Base-by-base conservation (phyloP, 441 rosid species). In the Euphorbia celastroides region DNA sequence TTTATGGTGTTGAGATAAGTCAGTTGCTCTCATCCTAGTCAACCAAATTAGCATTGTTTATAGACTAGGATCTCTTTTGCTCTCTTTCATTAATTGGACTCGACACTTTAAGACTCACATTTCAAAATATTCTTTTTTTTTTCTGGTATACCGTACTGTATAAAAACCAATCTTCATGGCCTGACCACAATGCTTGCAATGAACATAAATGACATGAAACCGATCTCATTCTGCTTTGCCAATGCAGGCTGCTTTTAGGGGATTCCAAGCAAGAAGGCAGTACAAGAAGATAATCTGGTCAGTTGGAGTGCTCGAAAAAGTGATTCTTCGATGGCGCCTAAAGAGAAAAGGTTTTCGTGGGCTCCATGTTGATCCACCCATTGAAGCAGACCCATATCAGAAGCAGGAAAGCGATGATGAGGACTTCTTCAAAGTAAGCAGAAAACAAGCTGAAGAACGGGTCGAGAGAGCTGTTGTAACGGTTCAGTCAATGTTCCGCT, bases 291-390 rank as follows among this genome's bases (percentile, higher is more conserved):
- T 95, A 80, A 59, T 84, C 22, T 95, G 97, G 96, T 90, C 99
- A 23, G 97, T 95, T 60, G 99, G 99, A 70, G 85, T 95, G 69
- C 72, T 95, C 7, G 99, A 95, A 82, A 95, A 95, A 80, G 98
- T 78, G 57, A 67, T 95, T 66, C 78, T 95, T 27, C 86, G 99
- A n/a, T 95, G 99, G 99, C 95, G 96, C 61, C 64, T 83, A 51
- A 95, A 88, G 83, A 85, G 96, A 80, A 92, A 64, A 80, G 99
- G 99, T 48, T 82, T 95, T 64, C 97, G 99, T 12, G 98, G 98
- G 22, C 84, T 95, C 71, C 82, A 78, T 25, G 78, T 88, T 58
- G 83, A 81, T 11, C 74, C 60, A 57, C 60, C 60, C 7, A 62
- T 50, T 46, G 84, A 79, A 52, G 34, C 38, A 57, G 68, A 16